Conservation (phyloP, 148 eudicot genomes). For the Spergularia bocconei region DNA sequence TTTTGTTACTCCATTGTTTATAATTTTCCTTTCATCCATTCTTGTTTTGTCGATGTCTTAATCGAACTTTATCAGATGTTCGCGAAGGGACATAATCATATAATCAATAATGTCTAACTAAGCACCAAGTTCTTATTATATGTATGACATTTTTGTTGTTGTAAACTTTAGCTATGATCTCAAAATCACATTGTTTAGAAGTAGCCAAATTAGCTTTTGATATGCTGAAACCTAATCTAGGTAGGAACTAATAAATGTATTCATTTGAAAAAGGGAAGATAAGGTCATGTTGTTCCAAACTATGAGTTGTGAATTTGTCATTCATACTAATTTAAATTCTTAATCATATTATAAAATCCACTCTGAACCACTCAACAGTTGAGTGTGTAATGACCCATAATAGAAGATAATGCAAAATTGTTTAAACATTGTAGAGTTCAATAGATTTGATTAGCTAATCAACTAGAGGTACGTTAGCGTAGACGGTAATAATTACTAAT, state of each 20-base stretch:
- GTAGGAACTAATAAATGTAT: not conserved
- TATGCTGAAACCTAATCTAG: conserved; percentile 12
- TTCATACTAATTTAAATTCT: not conserved
- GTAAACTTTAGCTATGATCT: too few relatives aligned
- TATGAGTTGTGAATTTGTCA: not conserved
- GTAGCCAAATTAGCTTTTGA: not conserved
- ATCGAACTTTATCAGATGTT: too few relatives aligned
- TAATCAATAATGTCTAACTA: too few relatives aligned
- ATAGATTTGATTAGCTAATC: conserved; percentile 31
- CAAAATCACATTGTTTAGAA: not conserved
- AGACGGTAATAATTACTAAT: too few relatives aligned
- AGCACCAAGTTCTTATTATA: too few relatives aligned
- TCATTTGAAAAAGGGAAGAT: not conserved
- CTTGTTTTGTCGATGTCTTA: too few relatives aligned
- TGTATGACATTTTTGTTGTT: too few relatives aligned
- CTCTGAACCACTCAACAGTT: not conserved
- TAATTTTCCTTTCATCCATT: too few relatives aligned
- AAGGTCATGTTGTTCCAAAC: not conserved
- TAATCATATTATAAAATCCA: conserved; percentile 5
- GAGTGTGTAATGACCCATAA: conserved; percentile 15
- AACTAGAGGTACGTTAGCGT: not conserved
- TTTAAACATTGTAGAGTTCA: not conserved
- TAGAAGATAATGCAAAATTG: not conserved
- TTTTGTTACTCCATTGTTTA: too few relatives aligned
- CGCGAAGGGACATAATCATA: too few relatives aligned